Evolutionary conservation across 139 green algal species (phyloP).

Genomic region (Pleodorina starrii): DNA sequence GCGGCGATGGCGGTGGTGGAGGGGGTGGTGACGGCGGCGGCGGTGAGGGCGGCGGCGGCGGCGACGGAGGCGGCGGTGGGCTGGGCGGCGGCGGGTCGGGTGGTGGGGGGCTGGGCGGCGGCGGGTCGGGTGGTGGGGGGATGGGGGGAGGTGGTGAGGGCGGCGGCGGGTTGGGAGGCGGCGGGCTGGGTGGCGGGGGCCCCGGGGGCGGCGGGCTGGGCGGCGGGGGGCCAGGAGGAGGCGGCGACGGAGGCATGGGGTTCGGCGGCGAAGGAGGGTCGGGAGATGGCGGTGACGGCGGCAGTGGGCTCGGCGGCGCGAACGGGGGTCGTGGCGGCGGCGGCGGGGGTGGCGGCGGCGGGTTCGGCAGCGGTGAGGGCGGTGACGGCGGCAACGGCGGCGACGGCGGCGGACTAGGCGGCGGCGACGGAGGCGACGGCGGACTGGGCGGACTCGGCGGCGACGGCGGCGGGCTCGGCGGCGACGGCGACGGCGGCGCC

Average conservation of each 20-base stretch:
- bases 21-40: neutral
- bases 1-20: neutral
- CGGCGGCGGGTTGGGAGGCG: neutral
- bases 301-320: slow-evolving; percentile 22
- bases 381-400: neutral
- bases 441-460: too few relatives aligned
- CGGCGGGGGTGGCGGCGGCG: neutral
- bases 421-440: neutral
- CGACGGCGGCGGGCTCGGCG: neutral
- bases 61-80: neutral
- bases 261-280: neutral
- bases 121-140: neutral
- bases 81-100: neutral
- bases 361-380: neutral
- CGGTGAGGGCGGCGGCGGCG: neutral
- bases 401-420: neutral
- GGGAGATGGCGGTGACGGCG: neutral
- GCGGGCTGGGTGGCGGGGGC: neutral
- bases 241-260: neutral
- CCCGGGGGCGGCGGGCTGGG: neutral
- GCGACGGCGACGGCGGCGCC: neutral
- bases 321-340: too few relatives aligned
- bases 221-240: neutral
- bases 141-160: neutral
- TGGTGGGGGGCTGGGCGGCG: neutral